Conservation (phyloP, 352 stramenopile species). For the Phytophthora sojae region DNA sequence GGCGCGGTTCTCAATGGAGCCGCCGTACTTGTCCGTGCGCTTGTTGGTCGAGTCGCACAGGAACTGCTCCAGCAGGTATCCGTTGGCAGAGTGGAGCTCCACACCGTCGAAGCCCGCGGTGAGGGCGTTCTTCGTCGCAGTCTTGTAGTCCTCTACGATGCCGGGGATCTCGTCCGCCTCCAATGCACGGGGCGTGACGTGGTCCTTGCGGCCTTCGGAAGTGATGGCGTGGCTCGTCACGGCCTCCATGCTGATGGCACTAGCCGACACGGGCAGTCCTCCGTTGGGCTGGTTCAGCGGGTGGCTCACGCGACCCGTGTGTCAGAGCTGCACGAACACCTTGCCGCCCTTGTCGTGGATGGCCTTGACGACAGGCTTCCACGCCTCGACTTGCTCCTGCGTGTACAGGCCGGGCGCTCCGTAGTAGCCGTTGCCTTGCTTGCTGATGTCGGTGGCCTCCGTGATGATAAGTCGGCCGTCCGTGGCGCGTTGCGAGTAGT, state of each 20-base stretch:
- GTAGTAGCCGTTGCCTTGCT: constrained; percentile 30
- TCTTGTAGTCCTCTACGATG: constrained; percentile 69
- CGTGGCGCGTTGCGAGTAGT: constrained; percentile 39
- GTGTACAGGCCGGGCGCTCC: constrained; percentile 52
- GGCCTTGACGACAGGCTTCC: constrained; percentile 54
- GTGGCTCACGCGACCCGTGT: constrained; percentile 69
- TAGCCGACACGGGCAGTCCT: constrained; percentile 48
- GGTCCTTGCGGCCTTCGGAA: constrained; percentile 33
- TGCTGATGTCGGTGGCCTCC: constrained; percentile 51
- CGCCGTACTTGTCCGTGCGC: constrained; percentile 81
- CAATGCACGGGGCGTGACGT: constrained; percentile 61
- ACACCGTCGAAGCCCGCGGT: constrained; percentile 90
- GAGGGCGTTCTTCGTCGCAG: constrained; percentile 58
- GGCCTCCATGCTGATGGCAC: constrained; percentile 24
- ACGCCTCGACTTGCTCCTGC: constrained; percentile 48
- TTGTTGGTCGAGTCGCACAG: constrained; percentile 72
- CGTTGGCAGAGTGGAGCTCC: constrained; percentile 89
- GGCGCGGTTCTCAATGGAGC: constrained; percentile 74
- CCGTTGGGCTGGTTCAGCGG: constrained; percentile 48
- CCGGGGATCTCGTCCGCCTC: constrained; percentile 70
- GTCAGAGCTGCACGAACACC: constrained; percentile 82
- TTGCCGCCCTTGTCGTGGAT: constrained; percentile 74
- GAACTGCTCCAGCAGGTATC: constrained; percentile 92
- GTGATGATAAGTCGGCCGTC: constrained; percentile 53
- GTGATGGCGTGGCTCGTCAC: constrained; percentile 36